Conservation (phyloP, 2,329 filamentous ascomycete genomes). For the Pyrenochaeta sp. region DNA sequence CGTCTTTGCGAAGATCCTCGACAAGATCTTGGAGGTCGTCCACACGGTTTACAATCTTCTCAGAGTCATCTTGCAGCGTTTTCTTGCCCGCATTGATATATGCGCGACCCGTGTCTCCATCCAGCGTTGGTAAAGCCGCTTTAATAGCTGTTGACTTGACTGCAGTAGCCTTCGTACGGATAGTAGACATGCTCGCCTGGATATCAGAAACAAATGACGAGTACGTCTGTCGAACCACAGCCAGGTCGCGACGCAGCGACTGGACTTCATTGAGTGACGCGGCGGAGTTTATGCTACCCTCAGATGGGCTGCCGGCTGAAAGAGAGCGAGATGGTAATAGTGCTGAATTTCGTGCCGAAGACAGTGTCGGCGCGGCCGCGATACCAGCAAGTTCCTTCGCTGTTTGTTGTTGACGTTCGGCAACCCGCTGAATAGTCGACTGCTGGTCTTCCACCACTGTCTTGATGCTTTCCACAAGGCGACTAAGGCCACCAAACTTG, state of each 20-base stretch:
- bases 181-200: conserved; percentile 82
- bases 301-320: conserved; percentile 24
- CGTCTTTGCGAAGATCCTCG: conserved; percentile 96
- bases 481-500: conserved; percentile 79
- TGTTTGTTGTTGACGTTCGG: conserved; percentile 88
- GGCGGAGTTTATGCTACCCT: conserved; percentile 52
- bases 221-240: conserved; percentile 91
- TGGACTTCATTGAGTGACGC: conserved; percentile 81
- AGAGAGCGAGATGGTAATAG: conserved; percentile 42
- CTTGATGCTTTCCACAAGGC: conserved; percentile 85
- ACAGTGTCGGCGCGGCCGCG: conserved; percentile 55
- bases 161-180: conserved; percentile 81
- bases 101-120: conserved; percentile 80
- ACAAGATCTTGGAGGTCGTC: conserved; percentile 98
- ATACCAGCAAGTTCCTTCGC: conserved; percentile 83
- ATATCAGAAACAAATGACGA: conserved; percentile 90
- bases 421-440: conserved; percentile 82
- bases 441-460: conserved; percentile 85
- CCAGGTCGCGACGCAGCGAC: conserved; percentile 84
- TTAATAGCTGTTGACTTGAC: conserved; percentile 81
- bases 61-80: conserved; percentile 83
- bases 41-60: conserved; percentile 88
- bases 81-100: conserved; percentile 91
- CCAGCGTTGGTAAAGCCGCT: conserved; percentile 73
- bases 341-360: conserved; percentile 47